Evolutionary conservation across 371 early-diverging fungal genomes (phyloP), one percentile per base, ranked within the genome.

Genomic region (Mortierella sp.): DNA sequence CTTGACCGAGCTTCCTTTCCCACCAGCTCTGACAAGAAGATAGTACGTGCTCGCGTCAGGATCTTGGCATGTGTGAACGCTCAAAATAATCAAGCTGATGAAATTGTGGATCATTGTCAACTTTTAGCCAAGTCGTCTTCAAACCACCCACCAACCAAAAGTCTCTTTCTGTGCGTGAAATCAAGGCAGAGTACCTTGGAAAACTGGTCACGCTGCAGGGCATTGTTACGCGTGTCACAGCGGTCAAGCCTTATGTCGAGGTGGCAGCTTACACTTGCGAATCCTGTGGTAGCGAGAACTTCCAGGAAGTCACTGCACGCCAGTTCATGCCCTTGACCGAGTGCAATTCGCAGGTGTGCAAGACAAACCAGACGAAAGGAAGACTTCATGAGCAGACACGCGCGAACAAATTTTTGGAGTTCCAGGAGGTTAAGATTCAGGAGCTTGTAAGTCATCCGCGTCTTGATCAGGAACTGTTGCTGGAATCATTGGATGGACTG

Each of bases 261-360:
- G 98, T 99, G 61, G 91, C 94, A 55, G 94, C 98, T 1, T 96
- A 97, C 85, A 89, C 90, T 63, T 99, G 99, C 84, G 99, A 99
- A 71, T 85, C 89, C 39, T 99, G 99, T 83, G 98, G 99, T 16
- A 84, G 89, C 80, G 99, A 99, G 84, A 92, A 96, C 53, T 99
- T 98, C 83, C 98, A 99, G 84, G 96, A 97, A 80, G 93, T 98
- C 59, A 92, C 88, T 39, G 80, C 86, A 46, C 86, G 89, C 56
- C 90, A 91, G 58, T 96, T 93, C 81, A 91, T 89, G 51, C 95
- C 98, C 3, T 73, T 98, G 34, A 87, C 89, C n/a, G 94, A 96
- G 67, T 99, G 99, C 83, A 86, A 84, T 34, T 93, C 95, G 26
- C 88, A 86, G 54, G 87, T 87, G 55, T 99, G 99, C 84, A 89